A percentile compares a stretch with the other conserved stretches of the same genome.
These are phyloP conservation scores for Alternaria sp. DNA, from an alignment of 2,329 filamentous ascomycete species.

Conservation along the genomic window DNA sequence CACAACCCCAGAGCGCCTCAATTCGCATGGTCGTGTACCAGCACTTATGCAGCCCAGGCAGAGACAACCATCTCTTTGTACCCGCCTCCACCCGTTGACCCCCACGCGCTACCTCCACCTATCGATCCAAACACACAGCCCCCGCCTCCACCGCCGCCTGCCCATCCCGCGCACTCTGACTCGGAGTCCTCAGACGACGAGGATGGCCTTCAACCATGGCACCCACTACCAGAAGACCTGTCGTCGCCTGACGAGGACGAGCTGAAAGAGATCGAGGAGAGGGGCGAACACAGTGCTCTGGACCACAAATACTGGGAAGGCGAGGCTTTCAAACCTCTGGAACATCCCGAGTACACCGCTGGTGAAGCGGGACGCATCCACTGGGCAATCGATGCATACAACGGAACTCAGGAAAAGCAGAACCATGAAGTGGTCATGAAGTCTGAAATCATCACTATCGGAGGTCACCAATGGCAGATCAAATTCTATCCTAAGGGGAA, in stretches of 20 bases:
- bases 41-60: constrained; percentile 16
- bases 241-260: constrained; percentile 66
- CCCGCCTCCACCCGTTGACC: constrained; percentile 37
- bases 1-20: not conserved
- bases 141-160: constrained; percentile 45
- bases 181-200: constrained; percentile 50
- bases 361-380: constrained; percentile 64
- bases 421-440: constrained; percentile 67
- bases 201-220: constrained; percentile 57
- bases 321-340: constrained; percentile 62
- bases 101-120: constrained; percentile 21
- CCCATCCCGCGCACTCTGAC: constrained; percentile 42
- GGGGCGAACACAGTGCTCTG: constrained; percentile 62
- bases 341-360: constrained; percentile 66
- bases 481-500: constrained; percentile 71
- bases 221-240: constrained; percentile 64
- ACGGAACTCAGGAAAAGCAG: constrained; percentile 67
- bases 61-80: constrained; percentile 27
- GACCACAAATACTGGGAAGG: constrained; percentile 68
- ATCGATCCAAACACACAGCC: constrained; percentile 37
- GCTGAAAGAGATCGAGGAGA: constrained; percentile 64
- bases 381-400: constrained; percentile 66
- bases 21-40: not conserved
- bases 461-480: constrained; percentile 70
- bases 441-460: constrained; percentile 64